A percentile compares a stretch with the other conserved stretches of the same genome.
phyloP scores from a whole-genome alignment of 352 stramenopile genomes.

The Globisporangium takayamanum region DNA sequence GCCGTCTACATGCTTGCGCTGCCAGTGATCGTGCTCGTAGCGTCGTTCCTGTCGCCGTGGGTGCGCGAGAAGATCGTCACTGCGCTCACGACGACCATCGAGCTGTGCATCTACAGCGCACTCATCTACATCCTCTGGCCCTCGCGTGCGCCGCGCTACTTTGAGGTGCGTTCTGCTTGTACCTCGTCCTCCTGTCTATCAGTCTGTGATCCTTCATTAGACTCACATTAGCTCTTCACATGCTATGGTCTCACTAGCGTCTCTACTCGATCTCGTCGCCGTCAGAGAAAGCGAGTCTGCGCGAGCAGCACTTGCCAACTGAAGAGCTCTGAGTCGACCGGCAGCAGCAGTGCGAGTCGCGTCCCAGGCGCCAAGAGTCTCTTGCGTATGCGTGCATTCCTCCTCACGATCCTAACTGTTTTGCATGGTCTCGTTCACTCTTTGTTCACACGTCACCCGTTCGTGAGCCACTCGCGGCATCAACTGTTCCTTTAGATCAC shows the following conservation, averaged over 20 bases:
- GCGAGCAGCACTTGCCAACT: constrained; percentile 51
- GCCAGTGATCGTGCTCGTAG: constrained; percentile 60
- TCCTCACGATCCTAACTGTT: not conserved
- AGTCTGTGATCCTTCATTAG: not conserved
- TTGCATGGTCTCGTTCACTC: not conserved
- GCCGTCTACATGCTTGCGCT: constrained; percentile 65
- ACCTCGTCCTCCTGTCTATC: too few relatives aligned
- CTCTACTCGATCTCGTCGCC: constrained; percentile 66
- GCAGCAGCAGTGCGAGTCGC: too few relatives aligned
- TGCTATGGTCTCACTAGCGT: constrained; percentile 21
- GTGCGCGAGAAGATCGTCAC: constrained; percentile 73
- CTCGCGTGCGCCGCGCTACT: constrained; percentile 60
- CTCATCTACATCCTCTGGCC: constrained; percentile 72
- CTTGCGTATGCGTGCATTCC: not conserved
- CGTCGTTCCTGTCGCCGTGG: constrained; percentile 71
- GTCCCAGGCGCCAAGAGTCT: too few relatives aligned
- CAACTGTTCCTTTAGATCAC: constrained; percentile 22
- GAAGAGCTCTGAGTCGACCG: constrained; percentile 34
- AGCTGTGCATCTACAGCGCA: constrained; percentile 46
- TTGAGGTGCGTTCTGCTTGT: constrained; percentile 43
- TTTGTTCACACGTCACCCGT: not conserved
- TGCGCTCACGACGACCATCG: constrained; percentile 39
- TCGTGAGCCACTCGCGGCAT: not conserved
- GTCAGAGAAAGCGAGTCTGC: constrained; percentile 59
- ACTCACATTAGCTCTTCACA: not conserved